Evolutionary conservation across 2,329 filamentous ascomycete species (phyloP).

Genomic region (Sordariomycetes sp.): DNA sequence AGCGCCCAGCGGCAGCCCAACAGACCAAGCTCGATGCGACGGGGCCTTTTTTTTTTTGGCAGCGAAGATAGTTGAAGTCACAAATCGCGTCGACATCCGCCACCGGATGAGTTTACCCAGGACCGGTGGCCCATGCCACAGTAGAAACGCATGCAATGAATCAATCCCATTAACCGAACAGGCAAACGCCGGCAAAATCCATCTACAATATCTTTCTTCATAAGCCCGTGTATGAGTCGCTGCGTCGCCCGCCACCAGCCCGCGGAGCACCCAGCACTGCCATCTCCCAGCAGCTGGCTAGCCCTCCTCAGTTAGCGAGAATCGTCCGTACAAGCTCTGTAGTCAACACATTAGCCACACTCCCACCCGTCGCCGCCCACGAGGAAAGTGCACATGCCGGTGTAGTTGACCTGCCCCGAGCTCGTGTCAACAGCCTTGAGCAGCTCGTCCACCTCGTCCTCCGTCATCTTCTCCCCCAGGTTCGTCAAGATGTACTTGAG

Average conservation of each 20-base stretch:
- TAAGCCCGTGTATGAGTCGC: neutral
- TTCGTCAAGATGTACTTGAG: constrained; percentile 97
- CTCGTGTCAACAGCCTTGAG: constrained; percentile 96
- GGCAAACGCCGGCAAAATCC: neutral
- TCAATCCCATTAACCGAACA: neutral
- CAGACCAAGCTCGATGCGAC: no score
- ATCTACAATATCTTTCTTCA: neutral
- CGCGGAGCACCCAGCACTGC: neutral
- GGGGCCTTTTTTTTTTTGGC: no score
- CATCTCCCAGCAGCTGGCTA: neutral
- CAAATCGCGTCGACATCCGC: neutral
- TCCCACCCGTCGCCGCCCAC: neutral
- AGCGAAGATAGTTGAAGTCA: no score
- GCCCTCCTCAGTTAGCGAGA: constrained; percentile 57
- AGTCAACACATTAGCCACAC: neutral
- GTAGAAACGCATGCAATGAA: neutral
- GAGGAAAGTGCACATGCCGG: constrained; percentile 42
- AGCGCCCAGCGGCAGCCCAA: no score
- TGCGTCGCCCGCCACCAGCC: neutral
- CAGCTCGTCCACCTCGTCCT: constrained; percentile 97
- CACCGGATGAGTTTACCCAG: neutral
- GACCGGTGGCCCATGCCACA: neutral
- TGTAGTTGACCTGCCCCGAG: constrained; percentile 95
- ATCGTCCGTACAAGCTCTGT: constrained; percentile 75
- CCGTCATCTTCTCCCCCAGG: constrained; percentile 97